Base-by-base conservation (phyloP, 2,329 filamentous ascomycete species). In the Beauveria pseudobassiana region DNA sequence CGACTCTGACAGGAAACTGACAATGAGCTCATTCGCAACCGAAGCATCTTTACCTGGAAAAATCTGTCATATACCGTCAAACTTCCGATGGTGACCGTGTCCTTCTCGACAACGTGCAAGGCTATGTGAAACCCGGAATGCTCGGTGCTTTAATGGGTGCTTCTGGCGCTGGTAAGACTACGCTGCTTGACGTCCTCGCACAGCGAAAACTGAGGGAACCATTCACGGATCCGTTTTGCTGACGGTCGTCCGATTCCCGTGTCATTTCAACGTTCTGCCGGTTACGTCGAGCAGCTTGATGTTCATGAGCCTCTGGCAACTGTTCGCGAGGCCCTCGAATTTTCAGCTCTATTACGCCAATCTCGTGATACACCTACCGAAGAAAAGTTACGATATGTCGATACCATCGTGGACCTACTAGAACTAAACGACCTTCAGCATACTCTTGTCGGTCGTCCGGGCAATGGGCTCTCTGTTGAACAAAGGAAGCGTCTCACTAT, bases 401-500 rank as follows among this genome's bases (percentile, higher is more conserved):
- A 50, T 26, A 28, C 24, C 16, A 30, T 50, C n/a, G 22, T 50
- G 20, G 26, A 50, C 26, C 22, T 50, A 0, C 24, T 50, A 2
- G 48, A 50, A 18, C 14, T 50, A 16, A 5, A n/a, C 10, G 26
- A 50, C 3, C 20, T 50, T 28, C 6, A 30, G 18, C 14, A 50
- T 30, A 30, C 48, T 6, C 24, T 50, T 16, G 22, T 50, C 7
- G 48, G 48, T n/a, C 10, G 20, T 10, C 20, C 45, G 7, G 45
- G 20, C 16, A 16, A 10, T 48, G 24, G 24, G 2, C 26, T 50
- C 14, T 28, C 24, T 85, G 78, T 80, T 12, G 80, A 82, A 65
- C 78, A 82, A 69, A 74, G 78, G 42, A 82, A 82, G 71, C 87
- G 89, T 67, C 81, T 93, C 22, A 93, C 90, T 0, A 93, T 93